Evolutionary conservation across 768 basidiomycete genomes (phyloP), one percentile per base, ranked within the genome.

Genomic region (Punctularia strigosozonata): DNA sequence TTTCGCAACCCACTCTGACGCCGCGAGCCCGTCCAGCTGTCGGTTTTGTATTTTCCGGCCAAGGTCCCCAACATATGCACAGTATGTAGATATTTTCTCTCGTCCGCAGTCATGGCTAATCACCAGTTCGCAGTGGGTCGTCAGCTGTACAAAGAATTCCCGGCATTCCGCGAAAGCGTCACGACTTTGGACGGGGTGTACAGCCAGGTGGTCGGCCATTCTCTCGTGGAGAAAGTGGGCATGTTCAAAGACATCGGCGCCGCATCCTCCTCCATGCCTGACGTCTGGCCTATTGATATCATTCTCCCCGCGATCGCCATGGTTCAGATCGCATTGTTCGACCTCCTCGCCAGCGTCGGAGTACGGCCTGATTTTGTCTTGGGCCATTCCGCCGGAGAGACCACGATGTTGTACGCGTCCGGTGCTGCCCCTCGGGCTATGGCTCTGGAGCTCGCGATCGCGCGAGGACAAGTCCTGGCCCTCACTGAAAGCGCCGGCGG

Each of bases 361-460:
- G 37, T 64, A 22, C 41, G 39, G 12, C 64, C 66, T 1, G 55
- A 62, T 25, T 46, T 50, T 12, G 47, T 66, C 5, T 38, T 67
- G 2, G 66, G 66, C 0, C 64, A 66, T 46, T 66, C 65, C 15
- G 60, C 62, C 15, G 65, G 65, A 12, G 65, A 68, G 41, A 62
- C 62, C 0, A 60, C 60, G 0, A 37, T 66, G 19, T 41, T 66
- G 12, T 66, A 65, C 37, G 58, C 63, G 1, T 63, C 62, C 3
- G 63, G 64, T 18, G 64, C 65, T 13, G 55, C 49, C 3, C 44
- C 61, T 0, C 56, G 56, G 34, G 52, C 51, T 10, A 56, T 65
- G 60, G 64, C 61, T 7, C 39, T 67, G 19, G 61, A 64, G 42
- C 41, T 67, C 3, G 56, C 64, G 2, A 59, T 66, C 25, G 57